These are phyloP conservation scores for Chamaenerion angustifolium DNA, from an alignment of 345 rosid genomes.

Conservation along the genomic window DNA sequence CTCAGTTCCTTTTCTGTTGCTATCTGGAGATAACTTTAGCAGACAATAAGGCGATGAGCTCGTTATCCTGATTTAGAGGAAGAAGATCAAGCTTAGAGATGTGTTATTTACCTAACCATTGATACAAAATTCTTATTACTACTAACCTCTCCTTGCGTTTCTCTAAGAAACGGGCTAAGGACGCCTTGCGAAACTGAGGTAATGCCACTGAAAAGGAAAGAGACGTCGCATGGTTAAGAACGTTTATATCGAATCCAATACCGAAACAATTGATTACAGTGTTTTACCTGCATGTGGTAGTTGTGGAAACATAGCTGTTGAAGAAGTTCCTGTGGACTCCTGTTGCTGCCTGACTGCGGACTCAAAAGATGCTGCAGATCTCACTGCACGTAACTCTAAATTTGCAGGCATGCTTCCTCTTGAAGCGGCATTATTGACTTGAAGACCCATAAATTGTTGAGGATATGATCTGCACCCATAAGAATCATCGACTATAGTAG, in stretches of 20 bases:
- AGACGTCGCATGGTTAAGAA: too few relatives aligned
- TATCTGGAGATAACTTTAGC: constrained; percentile 30
- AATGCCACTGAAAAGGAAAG: constrained; percentile 16
- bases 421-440: background rate
- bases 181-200: constrained; percentile 91
- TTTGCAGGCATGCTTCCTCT: constrained; percentile 30
- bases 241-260: too few relatives aligned
- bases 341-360: constrained; percentile 16
- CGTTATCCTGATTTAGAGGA: constrained; percentile 24
- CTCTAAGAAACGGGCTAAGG: constrained; percentile 91
- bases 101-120: background rate
- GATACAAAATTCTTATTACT: background rate
- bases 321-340: constrained; percentile 10
- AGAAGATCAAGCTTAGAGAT: too few relatives aligned
- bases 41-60: constrained; percentile 44
- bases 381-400: constrained; percentile 1
- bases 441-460: constrained; percentile 2
- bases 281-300: background rate
- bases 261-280: background rate
- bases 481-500: background rate
- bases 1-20: background rate
- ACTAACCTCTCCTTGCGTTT: constrained; percentile 86
- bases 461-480: background rate
- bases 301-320: background rate
- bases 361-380: constrained; percentile 4